Evolutionary conservation across 2,329 filamentous ascomycete species (phyloP).

Genomic region (Penicillium oxalicum): DNA sequence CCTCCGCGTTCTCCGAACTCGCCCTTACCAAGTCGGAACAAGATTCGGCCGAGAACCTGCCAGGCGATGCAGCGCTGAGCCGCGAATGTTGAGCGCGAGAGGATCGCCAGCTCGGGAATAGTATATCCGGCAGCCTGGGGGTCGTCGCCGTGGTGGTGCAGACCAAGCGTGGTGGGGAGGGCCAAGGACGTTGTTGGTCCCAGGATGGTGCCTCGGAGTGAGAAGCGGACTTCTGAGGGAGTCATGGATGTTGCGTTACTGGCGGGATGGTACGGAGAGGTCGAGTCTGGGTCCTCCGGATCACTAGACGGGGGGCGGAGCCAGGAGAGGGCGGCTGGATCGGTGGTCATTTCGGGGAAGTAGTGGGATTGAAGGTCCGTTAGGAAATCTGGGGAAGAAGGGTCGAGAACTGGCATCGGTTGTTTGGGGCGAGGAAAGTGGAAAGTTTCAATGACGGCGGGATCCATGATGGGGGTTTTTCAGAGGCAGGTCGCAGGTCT

Average conservation of each 20-base stretch:
- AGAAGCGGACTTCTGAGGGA: conserved; percentile 75
- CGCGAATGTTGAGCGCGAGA: conserved; percentile 74
- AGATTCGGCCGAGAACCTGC: conserved; percentile 77
- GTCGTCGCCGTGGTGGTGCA: conserved; percentile 90
- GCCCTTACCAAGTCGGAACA: conserved; percentile 75
- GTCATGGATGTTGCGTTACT: conserved; percentile 59
- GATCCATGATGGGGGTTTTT: conserved; percentile 26
- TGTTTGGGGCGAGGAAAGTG: conserved; percentile 44
- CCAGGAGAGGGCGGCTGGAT: conserved; percentile 83
- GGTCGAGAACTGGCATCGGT: conserved; percentile 68
- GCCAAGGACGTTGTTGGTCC: conserved; percentile 67
- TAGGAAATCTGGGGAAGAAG: conserved; percentile 75
- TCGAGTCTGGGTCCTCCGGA: conserved; percentile 56
- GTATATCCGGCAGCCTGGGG: conserved; percentile 95
- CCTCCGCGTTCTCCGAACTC: conserved; percentile 58
- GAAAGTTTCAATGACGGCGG: conserved; percentile 24
- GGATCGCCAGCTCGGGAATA: conserved; percentile 72
- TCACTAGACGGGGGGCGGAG: conserved; percentile 68
- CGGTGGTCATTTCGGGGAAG: conserved; percentile 79
- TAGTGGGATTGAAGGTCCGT: conserved; percentile 82
- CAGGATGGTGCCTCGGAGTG: conserved; percentile 74
- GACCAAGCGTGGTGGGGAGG: conserved; percentile 69
- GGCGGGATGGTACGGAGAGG: conserved; percentile 76
- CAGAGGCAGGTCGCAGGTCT: conserved; percentile 38
- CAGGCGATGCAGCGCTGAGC: conserved; percentile 87